A percentile compares a stretch with the other conserved stretches of the same genome.
phyloP scores from a whole-genome alignment of 2,329 filamentous ascomycete genomes.

The Setomelanomma holmii region DNA sequence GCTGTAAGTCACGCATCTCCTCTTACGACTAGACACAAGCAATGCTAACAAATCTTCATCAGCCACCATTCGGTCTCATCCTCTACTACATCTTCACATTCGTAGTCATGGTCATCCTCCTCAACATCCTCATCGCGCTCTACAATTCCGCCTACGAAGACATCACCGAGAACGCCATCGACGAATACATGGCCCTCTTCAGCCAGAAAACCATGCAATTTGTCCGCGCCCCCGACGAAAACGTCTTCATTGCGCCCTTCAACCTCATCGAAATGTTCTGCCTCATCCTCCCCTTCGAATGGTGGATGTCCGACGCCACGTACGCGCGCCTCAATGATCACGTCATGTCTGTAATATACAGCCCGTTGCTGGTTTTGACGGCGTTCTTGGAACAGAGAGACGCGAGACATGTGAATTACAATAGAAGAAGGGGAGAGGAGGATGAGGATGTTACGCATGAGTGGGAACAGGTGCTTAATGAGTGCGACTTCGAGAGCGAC shows the following conservation, averaged over 20 bases:
- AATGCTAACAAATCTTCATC: not conserved
- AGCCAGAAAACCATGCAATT: constrained; percentile 96
- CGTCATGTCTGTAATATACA: constrained; percentile 87
- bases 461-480: constrained; percentile 82
- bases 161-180: constrained; percentile 89
- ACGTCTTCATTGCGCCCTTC: constrained; percentile 95
- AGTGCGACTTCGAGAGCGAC: constrained; percentile 80
- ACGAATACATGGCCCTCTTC: constrained; percentile 95
- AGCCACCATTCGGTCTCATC: constrained; percentile 87
- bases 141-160: constrained; percentile 98
- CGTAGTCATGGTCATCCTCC: constrained; percentile 90
- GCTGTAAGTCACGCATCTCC: constrained; percentile 52
- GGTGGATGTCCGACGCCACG: constrained; percentile 80
- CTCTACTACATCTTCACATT: constrained; percentile 99
- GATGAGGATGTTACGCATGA: constrained; percentile 91
- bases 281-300: constrained; percentile 83
- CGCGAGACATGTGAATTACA: constrained; percentile 68
- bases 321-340: constrained; percentile 88
- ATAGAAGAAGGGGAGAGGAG: constrained; percentile 79
- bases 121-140: constrained; percentile 95
- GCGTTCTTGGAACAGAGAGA: constrained; percentile 63
- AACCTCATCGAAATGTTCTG: constrained; percentile 89
- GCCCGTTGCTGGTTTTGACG: constrained; percentile 79
- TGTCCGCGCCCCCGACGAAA: constrained; percentile 94
- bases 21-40: constrained; percentile 9